phyloP scores from a whole-genome alignment of 345 rosid genomes.

The Cardamine occulta region DNA sequence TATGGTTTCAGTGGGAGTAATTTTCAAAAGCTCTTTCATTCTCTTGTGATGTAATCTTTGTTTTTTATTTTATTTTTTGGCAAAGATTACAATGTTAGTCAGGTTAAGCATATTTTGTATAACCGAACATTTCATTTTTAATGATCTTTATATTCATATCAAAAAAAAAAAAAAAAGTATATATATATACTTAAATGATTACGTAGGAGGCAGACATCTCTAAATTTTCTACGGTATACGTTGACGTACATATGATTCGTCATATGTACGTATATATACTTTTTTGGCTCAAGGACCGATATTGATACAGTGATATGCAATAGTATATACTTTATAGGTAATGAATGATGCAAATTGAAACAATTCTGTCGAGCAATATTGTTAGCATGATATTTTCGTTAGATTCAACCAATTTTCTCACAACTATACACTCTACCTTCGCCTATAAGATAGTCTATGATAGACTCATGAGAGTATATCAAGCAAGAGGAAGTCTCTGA shows the following conservation, averaged over 20 bases:
- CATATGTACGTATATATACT: neutral
- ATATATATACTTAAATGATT: neutral
- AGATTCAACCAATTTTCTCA: slow-evolving; percentile 14
- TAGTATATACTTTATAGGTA: neutral
- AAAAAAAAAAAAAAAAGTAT: too few species aligned
- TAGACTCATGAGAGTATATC: too few species aligned
- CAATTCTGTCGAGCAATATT: slow-evolving; percentile 13
- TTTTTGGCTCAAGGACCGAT: slow-evolving; percentile 2
- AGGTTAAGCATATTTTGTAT: too few species aligned
- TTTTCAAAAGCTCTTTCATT: too few species aligned
- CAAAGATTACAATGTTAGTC: too few species aligned
- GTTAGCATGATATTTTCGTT: slow-evolving; percentile 18
- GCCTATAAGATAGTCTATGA: neutral
- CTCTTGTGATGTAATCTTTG: too few species aligned
- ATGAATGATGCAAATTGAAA: slow-evolving; percentile 25
- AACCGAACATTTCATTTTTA: too few species aligned
- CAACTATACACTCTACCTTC: neutral
- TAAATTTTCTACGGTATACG: neutral
- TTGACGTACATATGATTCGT: slow-evolving; percentile 11
- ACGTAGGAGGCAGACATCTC: neutral
- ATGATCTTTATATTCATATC: too few species aligned
- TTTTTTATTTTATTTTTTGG: too few species aligned
- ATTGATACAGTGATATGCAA: neutral
- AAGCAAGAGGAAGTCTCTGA: too few species aligned
- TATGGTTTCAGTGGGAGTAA: too few species aligned